Base-by-base conservation (phyloP, 306 rosid species). In the Luffa aegyptiaca region DNA sequence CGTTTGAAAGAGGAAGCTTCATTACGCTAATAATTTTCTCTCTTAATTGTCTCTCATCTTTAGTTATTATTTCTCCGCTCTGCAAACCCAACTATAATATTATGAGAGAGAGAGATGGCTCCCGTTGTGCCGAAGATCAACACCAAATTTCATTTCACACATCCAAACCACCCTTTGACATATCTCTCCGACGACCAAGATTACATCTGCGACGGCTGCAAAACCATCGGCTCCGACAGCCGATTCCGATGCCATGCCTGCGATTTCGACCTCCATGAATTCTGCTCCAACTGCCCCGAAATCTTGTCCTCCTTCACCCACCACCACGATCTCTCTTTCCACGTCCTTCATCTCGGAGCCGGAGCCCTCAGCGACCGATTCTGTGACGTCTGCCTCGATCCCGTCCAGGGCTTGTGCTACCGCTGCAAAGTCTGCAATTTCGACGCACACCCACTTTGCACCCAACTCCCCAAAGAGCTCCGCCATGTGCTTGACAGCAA, bases 371-470 rank as follows among this genome's bases (percentile, higher is more conserved):
- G 3, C 1, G 3, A 18, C 1, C 51, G 72, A 1, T 3, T 13
- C 55, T 82, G 85, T 7, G 33, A 78, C 41, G 35, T 82, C 6
- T 78, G 85, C 55, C 61, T 44, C 5, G 72, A 45, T 0, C 1
- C 12, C 8, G 33, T 78, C 17, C 21, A 78, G 0, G 85, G 85
- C 8, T 12, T 68, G 0, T 69, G 58, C 73, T 82, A 82, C 75
- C 53, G 82, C 45, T 82, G 82, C 73, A 45, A 57, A 10, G 31
- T 5, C 20, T 82, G 85, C 42, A 64, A 78, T 0, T 82, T 82
- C 26, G 68, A 70, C 49, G 45, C 42, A 4, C 85, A 82, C 75
- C 82, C 85, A 4, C 75, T 82, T 17, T 82, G 85, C 66, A 78
- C 82, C 8, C 78, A 78, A 14, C 36, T 78, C 37, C 82, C 85